A percentile compares a stretch with the other conserved stretches of the same genome.
Evolutionary conservation across 2,329 filamentous ascomycete species (phyloP).

Genomic region (Paraphaeosphaeria minitans): DNA sequence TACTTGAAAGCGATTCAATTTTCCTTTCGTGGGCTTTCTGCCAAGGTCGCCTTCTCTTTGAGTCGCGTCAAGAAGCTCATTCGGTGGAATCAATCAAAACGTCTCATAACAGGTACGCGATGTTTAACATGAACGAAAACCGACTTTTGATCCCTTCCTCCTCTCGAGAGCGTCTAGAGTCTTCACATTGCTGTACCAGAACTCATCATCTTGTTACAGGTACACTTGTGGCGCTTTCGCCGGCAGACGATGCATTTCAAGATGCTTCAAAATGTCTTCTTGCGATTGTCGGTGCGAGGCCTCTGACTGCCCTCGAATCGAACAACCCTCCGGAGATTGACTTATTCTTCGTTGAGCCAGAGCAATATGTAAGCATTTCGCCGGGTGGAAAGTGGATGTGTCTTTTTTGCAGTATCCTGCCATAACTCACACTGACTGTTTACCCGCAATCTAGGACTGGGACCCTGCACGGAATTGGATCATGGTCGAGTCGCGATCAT

Average conservation of each 20-base stretch:
- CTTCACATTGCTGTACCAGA: too few relatives aligned
- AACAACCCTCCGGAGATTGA: slow-evolving; percentile 74
- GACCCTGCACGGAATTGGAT: slow-evolving; percentile 72
- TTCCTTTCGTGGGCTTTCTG: slow-evolving; percentile 65
- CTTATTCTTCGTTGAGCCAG: slow-evolving; percentile 68
- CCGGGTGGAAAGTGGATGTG: too few relatives aligned
- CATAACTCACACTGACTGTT: too few relatives aligned
- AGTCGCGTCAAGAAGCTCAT: slow-evolving; percentile 68
- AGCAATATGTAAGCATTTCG: slow-evolving; percentile 53
- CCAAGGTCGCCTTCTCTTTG: slow-evolving; percentile 73
- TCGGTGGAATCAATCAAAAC: slow-evolving; percentile 67
- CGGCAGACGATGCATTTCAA: slow-evolving; percentile 65
- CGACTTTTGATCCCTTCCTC: too few relatives aligned
- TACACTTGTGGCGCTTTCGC: slow-evolving; percentile 61
- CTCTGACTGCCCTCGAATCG: slow-evolving; percentile 65
- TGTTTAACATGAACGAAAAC: too few relatives aligned
- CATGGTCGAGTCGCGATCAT: slow-evolving; percentile 76
- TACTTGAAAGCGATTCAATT: slow-evolving; percentile 69
- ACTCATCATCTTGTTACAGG: slow-evolving; percentile 56
- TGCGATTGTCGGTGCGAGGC: slow-evolving; percentile 73
- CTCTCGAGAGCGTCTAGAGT: too few relatives aligned
- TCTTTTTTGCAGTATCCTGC: too few relatives aligned
- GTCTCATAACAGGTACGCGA: slow-evolving; percentile 53
- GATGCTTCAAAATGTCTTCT: slow-evolving; percentile 64
- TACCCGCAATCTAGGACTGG: slow-evolving; percentile 50